Base-by-base conservation (phyloP, 768 basidiomycete species). In the Mycena sanguinolenta region DNA sequence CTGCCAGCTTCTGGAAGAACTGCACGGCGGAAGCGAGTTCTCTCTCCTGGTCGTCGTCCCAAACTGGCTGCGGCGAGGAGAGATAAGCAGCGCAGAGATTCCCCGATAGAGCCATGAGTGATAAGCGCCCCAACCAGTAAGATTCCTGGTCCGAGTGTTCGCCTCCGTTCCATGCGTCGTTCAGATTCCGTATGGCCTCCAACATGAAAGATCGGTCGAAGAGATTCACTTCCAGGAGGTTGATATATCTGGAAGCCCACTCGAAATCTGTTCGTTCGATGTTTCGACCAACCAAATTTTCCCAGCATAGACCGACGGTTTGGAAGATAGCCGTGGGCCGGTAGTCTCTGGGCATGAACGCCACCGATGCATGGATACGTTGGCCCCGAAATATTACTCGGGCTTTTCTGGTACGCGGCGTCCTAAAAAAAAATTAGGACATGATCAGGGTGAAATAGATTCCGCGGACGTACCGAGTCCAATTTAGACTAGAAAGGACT, bases 361-460 rank as follows among this genome's bases (percentile, higher is more conserved):
- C 69, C 4, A 73, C 67, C 13, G 74, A 75, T 12, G 58, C 74
- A 59, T 76, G 75, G 21, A 76, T 39, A 19, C n/a, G 67, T 30
- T 75, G 75, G 0, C 60, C 64, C 10, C 27, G 58, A 32, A 49
- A 50, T 39, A 76, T 76, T 42, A 50, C 17, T 23, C 63, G 69
- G 25, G 30, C 23, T 36, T 63, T 25, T 13, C 50, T 49, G n/a
- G 39, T 25, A 23, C 25, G 34, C 3, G 39, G 46, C 17, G 17
- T 23, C 42, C 69, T 70, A 36, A 21, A 10, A 58, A 39, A 8
- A 36, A 30, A 49, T 72, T 36, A 63, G 19, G 42, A 49, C 7
- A 30, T 28, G 19, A 16, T 27, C 28, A n/a, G 39, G 19, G 21
- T 3, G 7, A 38, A 23, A 53, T 7, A 67, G 23, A 2, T n/a